Conservation (phyloP, 768 basidiomycete genomes). For the Mycena albidolilacea region DNA sequence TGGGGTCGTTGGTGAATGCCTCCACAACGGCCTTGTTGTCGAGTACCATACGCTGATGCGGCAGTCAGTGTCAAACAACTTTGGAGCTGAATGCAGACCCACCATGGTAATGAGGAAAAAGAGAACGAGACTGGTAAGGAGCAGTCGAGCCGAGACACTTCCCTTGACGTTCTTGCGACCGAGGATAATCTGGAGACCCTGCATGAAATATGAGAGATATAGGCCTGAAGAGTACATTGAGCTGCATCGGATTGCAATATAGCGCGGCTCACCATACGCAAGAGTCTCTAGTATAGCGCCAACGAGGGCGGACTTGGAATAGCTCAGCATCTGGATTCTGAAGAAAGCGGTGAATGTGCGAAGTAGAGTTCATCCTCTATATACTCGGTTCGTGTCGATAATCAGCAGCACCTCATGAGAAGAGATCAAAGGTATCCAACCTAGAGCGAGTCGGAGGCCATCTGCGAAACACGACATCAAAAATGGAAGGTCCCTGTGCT, state of each 20-base stretch:
- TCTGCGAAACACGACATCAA: too few species aligned
- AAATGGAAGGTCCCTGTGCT: too few species aligned
- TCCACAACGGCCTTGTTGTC: constrained; percentile 32
- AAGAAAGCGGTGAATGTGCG: too few species aligned
- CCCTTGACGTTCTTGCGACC: constrained; percentile 11
- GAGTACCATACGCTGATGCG: constrained; percentile 33
- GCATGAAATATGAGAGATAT: constrained; percentile 27
- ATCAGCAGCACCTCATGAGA: too few species aligned
- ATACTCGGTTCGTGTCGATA: too few species aligned
- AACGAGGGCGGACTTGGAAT: constrained; percentile 30
- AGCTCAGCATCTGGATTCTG: constrained; percentile 11
- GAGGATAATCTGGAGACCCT: constrained; percentile 24
- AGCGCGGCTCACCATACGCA: constrained; percentile 26
- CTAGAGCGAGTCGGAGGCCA: too few species aligned
- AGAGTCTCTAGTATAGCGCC: constrained; percentile 31
- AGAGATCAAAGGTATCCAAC: too few species aligned
- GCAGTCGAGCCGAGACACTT: constrained; percentile 5
- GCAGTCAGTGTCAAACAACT: background rate
- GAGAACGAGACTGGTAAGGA: constrained; percentile 25
- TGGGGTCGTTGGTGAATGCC: constrained; percentile 33
- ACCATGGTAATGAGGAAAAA: constrained; percentile 38
- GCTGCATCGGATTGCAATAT: too few species aligned
- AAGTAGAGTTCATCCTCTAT: too few species aligned
- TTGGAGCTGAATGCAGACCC: background rate
- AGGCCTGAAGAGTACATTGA: constrained; percentile 10